Evolutionary conservation across 441 rosid genomes (phyloP).

Genomic region (Raphanus hybrid): DNA sequence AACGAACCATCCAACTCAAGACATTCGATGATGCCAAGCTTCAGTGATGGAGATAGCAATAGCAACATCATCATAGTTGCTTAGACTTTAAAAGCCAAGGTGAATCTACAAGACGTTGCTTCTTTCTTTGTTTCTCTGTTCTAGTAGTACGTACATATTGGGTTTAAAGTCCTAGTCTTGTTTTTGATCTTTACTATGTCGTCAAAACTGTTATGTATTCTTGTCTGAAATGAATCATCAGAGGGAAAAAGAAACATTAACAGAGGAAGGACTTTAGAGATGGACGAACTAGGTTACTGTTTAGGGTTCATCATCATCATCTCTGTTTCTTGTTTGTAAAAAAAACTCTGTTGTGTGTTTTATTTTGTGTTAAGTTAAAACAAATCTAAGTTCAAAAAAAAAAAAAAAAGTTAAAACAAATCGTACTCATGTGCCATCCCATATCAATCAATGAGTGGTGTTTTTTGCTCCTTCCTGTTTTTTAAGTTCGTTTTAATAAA

Average conservation of each 20-base stretch:
- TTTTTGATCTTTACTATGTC: conserved; percentile 27
- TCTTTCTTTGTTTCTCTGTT: conserved; percentile 35
- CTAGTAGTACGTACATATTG: conserved; percentile 33
- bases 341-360: conserved; percentile 21
- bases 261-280: background rate
- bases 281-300: conserved; percentile 35
- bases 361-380: conserved; percentile 36
- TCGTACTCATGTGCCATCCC: conserved; percentile 39
- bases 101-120: conserved; percentile 40
- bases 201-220: conserved; percentile 26
- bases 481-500: too few species aligned
- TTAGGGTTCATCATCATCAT: too few species aligned
- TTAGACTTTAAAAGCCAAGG: conserved; percentile 44
- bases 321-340: conserved; percentile 24
- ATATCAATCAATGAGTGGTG: conserved; percentile 39
- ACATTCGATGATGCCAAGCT: conserved; percentile 47
- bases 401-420: conserved; percentile 27
- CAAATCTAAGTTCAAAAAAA: too few species aligned
- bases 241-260: conserved; percentile 16
- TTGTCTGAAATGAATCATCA: conserved; percentile 23
- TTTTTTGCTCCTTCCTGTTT: too few species aligned
- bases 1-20: conserved; percentile 45
- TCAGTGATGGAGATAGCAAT: conserved; percentile 59
- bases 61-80: conserved; percentile 67
- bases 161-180: conserved; percentile 12